A percentile compares a stretch with the other conserved stretches of the same genome.
These are phyloP conservation scores for Saxispiralis lemnorum DNA, from an alignment of 495 filamentous ascomycete genomes.

Conservation along the genomic window DNA sequence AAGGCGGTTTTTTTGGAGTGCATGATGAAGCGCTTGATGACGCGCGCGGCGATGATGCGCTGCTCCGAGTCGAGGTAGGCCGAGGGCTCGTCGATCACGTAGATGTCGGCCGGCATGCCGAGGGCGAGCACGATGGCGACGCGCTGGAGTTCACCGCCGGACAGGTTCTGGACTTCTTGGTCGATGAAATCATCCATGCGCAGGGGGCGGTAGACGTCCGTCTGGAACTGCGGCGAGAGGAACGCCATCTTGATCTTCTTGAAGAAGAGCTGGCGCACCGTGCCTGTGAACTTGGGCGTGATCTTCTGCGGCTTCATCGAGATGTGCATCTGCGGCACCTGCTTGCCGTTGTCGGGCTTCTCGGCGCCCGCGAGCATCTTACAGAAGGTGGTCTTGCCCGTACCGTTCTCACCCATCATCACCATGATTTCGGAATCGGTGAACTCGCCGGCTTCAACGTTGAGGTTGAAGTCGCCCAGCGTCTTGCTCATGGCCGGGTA, in stretches of 20 bases:
- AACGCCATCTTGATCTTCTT: slow-evolving; percentile 96
- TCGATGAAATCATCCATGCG: slow-evolving; percentile 98
- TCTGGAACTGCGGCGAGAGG: slow-evolving; percentile 93
- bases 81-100: slow-evolving; percentile 89
- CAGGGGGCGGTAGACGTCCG: slow-evolving; percentile 95
- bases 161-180: slow-evolving; percentile 96
- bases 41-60: slow-evolving; percentile 87
- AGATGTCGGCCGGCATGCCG: slow-evolving; percentile 92
- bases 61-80: slow-evolving; percentile 97
- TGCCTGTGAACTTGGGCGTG: slow-evolving; percentile 89
- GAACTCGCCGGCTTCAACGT: slow-evolving; percentile 65
- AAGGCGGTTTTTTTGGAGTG: slow-evolving; percentile 99
- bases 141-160: slow-evolving; percentile 96
- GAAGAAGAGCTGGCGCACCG: slow-evolving; percentile 86
- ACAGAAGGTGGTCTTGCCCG: slow-evolving; percentile 95
- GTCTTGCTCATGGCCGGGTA: slow-evolving; percentile 93
- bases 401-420: slow-evolving; percentile 99
- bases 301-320: slow-evolving; percentile 99
- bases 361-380: slow-evolving; percentile 80
- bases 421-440: slow-evolving; percentile 97
- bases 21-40: slow-evolving; percentile 99
- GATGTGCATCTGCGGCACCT: slow-evolving; percentile 84
- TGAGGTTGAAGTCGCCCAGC: slow-evolving; percentile 72
- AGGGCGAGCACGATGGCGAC: slow-evolving; percentile 93
- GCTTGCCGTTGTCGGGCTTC: slow-evolving; percentile 61